These are phyloP conservation scores for Penicillium frequentans DNA, from an alignment of 2,329 filamentous ascomycete species.

Conservation along the genomic window DNA sequence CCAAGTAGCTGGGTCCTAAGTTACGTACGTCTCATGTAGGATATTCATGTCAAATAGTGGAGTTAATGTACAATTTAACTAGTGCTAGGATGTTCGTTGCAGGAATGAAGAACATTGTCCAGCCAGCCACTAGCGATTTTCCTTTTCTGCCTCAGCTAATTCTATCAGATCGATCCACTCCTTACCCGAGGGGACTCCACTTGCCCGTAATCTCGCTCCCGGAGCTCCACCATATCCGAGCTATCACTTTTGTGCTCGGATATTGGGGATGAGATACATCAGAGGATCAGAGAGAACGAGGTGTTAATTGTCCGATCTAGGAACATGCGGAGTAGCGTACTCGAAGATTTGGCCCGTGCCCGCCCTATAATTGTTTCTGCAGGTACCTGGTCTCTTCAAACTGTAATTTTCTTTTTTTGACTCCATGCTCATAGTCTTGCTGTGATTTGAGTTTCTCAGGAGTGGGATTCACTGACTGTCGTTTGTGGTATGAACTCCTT, in stretches of 20 bases:
- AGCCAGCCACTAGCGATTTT: not conserved
- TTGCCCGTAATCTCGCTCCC: conserved; percentile 4
- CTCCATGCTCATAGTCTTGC: conserved; percentile 6
- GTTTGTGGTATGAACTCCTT: conserved; percentile 15
- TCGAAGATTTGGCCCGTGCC: not conserved
- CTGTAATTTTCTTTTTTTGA: conserved; percentile 9
- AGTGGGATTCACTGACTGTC: not conserved
- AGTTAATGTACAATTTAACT: not conserved
- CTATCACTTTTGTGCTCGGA: conserved; percentile 12
- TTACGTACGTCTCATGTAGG: not conserved
- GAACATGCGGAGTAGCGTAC: not conserved
- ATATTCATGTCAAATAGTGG: not conserved
- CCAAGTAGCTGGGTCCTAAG: not conserved
- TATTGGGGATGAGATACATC: conserved; percentile 14
- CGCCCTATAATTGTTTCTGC: conserved; percentile 11
- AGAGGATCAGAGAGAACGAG: conserved; percentile 8
- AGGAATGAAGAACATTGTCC: not conserved
- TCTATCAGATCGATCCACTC: conserved; percentile 14
- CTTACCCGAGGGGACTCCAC: conserved; percentile 16
- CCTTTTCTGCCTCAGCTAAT: not conserved
- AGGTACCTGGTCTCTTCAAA: conserved; percentile 16
- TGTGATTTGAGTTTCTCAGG: conserved; percentile 12
- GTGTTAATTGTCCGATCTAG: conserved; percentile 20
- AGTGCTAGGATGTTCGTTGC: not conserved
- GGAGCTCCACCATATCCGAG: conserved; percentile 15